Evolutionary conservation across 257 asterid species (phyloP).

Genomic region (Sherardia arvensis): DNA sequence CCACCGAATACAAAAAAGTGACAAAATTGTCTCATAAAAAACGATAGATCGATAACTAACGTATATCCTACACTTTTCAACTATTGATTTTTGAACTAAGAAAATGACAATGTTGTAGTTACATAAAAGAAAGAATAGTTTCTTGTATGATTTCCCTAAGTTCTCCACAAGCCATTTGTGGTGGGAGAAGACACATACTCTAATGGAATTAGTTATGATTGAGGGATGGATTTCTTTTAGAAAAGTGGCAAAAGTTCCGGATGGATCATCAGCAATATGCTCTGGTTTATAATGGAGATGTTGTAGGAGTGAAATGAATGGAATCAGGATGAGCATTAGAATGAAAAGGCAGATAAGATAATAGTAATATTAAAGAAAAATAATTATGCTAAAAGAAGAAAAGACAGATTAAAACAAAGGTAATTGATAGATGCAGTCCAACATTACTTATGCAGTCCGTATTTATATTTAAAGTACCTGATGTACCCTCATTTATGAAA

Average conservation of each 20-base stretch:
- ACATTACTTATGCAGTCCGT: no score
- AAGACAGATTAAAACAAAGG: background rate
- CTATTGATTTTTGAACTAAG: no score
- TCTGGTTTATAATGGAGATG: background rate
- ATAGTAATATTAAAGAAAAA: background rate
- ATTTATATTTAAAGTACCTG: no score
- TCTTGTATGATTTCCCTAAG: no score
- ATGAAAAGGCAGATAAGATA: background rate
- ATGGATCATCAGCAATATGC: background rate
- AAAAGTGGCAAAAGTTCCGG: slow-evolving; percentile 12
- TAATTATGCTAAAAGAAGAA: background rate
- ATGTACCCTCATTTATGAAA: no score
- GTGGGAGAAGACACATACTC: slow-evolving; percentile 3
- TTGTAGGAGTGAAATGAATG: slow-evolving; percentile 1
- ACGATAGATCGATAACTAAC: no score
- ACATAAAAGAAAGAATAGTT: no score
- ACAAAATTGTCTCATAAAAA: no score
- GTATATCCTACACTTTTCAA: no score
- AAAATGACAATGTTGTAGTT: no score
- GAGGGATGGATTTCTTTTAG: slow-evolving; percentile 7
- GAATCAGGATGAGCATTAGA: background rate
- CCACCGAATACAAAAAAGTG: no score
- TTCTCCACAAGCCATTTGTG: background rate
- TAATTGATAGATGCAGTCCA: no score
- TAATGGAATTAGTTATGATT: slow-evolving; percentile 19